Percentiles rank a stretch among this genome's conserved stretches.
Evolutionary conservation across 208 protist species (phyloP).

Genomic region (Borovskyia barvae): DNA sequence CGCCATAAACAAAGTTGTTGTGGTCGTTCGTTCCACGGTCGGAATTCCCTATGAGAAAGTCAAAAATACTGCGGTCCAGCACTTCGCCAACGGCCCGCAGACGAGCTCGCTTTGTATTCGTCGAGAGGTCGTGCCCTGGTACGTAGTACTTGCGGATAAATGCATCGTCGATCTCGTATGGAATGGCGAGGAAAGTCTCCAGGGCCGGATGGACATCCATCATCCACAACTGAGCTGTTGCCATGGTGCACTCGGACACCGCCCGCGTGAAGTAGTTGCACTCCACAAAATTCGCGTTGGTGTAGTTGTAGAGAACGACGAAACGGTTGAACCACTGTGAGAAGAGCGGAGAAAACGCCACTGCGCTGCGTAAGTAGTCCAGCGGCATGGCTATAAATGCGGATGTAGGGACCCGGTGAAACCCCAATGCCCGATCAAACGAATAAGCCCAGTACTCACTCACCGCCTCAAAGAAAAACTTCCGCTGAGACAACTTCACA

Average conservation of each 20-base stretch:
- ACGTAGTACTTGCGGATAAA: slow-evolving; percentile 73
- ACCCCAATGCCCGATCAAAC: slow-evolving; percentile 61
- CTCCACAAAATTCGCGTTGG: slow-evolving; percentile 44
- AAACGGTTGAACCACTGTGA: slow-evolving; percentile 79
- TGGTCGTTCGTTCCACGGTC: slow-evolving; percentile 83
- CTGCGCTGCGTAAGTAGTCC: slow-evolving; percentile 68
- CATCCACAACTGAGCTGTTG: slow-evolving; percentile 84
- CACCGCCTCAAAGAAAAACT: slow-evolving; percentile 78
- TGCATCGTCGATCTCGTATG: slow-evolving; percentile 51
- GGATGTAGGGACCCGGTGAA: slow-evolving; percentile 69
- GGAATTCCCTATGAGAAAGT: slow-evolving; percentile 83
- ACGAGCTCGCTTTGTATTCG: slow-evolving; percentile 37
- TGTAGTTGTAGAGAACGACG: slow-evolving; percentile 67
- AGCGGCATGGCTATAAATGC: slow-evolving; percentile 59
- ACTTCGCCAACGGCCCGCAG: slow-evolving; percentile 73
- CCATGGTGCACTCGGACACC: slow-evolving; percentile 46
- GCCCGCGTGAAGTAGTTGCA: slow-evolving; percentile 35
- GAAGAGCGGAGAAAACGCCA: slow-evolving; percentile 64
- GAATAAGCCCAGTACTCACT: slow-evolving; percentile 72
- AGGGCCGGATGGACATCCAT: slow-evolving; percentile 71
- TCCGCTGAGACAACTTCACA: slow-evolving; percentile 79
- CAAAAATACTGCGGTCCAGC: slow-evolving; percentile 77
- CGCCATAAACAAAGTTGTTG: slow-evolving; percentile 89
- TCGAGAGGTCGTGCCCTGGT: slow-evolving; percentile 56
- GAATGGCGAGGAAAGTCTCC: slow-evolving; percentile 65